These are phyloP conservation scores for Phaffomyces opuntiae DNA, from an alignment of 805 yeast genomes.

Conservation along the genomic window DNA sequence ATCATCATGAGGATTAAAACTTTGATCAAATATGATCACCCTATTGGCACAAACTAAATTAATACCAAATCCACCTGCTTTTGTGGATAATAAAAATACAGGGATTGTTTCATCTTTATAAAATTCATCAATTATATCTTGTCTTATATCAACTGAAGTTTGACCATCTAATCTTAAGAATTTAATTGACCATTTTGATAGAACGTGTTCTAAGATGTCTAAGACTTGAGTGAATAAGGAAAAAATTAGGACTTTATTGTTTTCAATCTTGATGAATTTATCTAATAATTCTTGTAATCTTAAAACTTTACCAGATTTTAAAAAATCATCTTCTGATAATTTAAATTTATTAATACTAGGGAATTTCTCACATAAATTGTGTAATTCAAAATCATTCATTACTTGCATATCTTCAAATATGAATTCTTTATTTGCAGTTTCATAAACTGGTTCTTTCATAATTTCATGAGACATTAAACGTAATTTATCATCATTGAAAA, in stretches of 20 bases:
- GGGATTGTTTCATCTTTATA: constrained; percentile 78
- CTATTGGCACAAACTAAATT: constrained; percentile 92
- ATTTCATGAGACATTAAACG: constrained; percentile 68
- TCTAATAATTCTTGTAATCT: constrained; percentile 52
- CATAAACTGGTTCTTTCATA: constrained; percentile 73
- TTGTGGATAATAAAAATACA: constrained; percentile 82
- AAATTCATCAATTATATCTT: constrained; percentile 82
- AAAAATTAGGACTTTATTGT: constrained; percentile 70
- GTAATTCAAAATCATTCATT: constrained; percentile 88
- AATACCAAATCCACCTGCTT: constrained; percentile 98
- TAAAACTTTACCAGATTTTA: constrained; percentile 70
- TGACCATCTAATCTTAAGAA: constrained; percentile 89
- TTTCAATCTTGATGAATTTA: constrained; percentile 44
- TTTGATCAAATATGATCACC: constrained; percentile 86
- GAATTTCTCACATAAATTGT: constrained; percentile 65
- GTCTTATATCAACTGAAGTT: constrained; percentile 90
- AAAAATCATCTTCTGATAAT: constrained; percentile 48
- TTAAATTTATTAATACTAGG: constrained; percentile 55
- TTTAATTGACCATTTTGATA: constrained; percentile 55
- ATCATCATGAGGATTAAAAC: constrained; percentile 97
- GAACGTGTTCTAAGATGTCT: constrained; percentile 75
- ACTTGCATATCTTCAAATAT: constrained; percentile 92
- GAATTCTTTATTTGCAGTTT: constrained; percentile 61
- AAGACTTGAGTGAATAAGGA: constrained; percentile 90
- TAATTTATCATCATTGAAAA: constrained; percentile 50